Percentiles rank a stretch among this genome's conserved stretches.
These are phyloP conservation scores for Solanum virginianum DNA, from an alignment of 257 asterid species.

Conservation along the genomic window DNA sequence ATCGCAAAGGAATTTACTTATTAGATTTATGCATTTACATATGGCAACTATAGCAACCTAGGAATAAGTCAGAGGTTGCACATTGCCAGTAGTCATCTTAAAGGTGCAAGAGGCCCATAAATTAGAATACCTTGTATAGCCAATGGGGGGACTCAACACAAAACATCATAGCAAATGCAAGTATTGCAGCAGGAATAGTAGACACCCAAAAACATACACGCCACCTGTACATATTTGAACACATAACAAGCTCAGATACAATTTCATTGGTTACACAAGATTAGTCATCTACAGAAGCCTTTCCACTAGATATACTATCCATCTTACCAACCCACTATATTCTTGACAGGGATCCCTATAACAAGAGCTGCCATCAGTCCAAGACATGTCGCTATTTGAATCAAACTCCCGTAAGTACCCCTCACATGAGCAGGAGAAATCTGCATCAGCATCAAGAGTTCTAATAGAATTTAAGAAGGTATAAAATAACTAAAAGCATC, in stretches of 20 bases:
- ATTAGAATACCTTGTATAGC: constrained; percentile 67
- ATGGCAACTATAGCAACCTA: neutral
- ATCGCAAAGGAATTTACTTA: neutral
- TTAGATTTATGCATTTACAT: neutral
- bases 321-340: constrained; percentile 67
- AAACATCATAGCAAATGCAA: constrained; percentile 63
- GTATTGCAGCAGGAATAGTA: constrained; percentile 58
- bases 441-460: constrained; percentile 10
- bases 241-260: constrained; percentile 4
- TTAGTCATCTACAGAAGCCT: neutral
- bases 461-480: neutral
- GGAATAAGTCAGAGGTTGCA: neutral
- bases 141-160: constrained; percentile 93
- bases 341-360: constrained; percentile 73
- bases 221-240: constrained; percentile 55
- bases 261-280: neutral
- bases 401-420: constrained; percentile 90
- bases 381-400: constrained; percentile 81
- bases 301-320: neutral
- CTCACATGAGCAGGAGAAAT: constrained; percentile 88
- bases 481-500: neutral
- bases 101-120: neutral
- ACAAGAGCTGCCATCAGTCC: constrained; percentile 65
- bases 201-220: constrained; percentile 86
- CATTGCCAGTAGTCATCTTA: neutral